A percentile compares a stretch with the other conserved stretches of the same genome.
These are phyloP conservation scores for Dendrocalamus latiflorus DNA, from an alignment of 202 grass and related monocot species.

Conservation along the genomic window DNA sequence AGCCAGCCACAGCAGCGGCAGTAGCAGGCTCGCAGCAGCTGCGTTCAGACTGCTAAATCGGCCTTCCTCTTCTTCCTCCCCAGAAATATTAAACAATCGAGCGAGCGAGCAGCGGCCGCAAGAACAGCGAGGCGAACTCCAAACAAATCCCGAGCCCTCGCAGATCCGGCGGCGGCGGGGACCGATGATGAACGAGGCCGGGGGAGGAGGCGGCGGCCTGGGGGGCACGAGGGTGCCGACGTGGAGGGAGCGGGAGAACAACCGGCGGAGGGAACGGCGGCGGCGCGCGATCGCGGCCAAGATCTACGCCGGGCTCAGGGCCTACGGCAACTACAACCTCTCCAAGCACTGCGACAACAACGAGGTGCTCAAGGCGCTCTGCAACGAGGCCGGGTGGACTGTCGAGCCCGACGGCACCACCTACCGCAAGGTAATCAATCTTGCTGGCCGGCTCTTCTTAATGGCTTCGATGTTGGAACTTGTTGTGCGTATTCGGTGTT, in stretches of 20 bases:
- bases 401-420: constrained; percentile 78
- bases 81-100: constrained; percentile 37
- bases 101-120: background rate
- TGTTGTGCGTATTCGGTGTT: too few species aligned
- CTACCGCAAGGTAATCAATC: constrained; percentile 54
- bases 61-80: constrained; percentile 12
- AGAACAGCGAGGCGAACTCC: background rate
- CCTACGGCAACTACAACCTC: constrained; percentile 73
- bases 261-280: constrained; percentile 66
- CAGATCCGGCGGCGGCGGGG: background rate
- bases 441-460: background rate
- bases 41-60: constrained; percentile 29
- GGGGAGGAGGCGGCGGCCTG: background rate
- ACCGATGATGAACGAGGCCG: constrained; percentile 41
- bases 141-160: background rate
- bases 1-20: background rate
- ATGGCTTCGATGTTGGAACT: background rate
- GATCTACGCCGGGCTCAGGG: constrained; percentile 66
- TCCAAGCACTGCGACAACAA: constrained; percentile 96
- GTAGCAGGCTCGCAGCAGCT: constrained; percentile 3
- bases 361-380: constrained; percentile 93
- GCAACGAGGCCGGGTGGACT: constrained; percentile 73
- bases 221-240: constrained; percentile 65
- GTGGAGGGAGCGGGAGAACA: constrained; percentile 90
- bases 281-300: constrained; percentile 71